Base-by-base conservation (phyloP, 2,329 filamentous ascomycete species). In the Trichoderma polysporum region DNA sequence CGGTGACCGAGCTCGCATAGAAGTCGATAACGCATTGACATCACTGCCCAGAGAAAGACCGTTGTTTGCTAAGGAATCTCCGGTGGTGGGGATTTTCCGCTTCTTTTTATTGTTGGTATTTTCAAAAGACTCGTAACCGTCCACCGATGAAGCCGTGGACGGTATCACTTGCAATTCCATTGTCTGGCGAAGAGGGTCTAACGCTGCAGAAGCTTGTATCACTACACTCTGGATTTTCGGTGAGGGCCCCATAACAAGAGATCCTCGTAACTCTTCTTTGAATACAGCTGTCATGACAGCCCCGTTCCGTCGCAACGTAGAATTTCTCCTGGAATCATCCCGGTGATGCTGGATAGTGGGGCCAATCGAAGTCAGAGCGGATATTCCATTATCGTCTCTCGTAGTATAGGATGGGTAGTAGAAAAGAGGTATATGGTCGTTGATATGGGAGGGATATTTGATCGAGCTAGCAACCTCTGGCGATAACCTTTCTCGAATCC, bases 41-140 rank as follows among this genome's bases (percentile, higher is more conserved):
- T 79, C 78, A 58, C 69, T 71, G 45, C 73, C 74, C 17, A 77
- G 67, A 15, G 69, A 71, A 68, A 85, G 83, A 7, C 76, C 74
- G 2, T 79, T 78, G 59, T 79, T 81, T 22, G 84, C 71, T 3
- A 78, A 86, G 15, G 88, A 83, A 73, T 92, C 91, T 19, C 92
- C 91, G 10, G 92, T 93, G 0, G 93, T 93, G 0, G 95, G 95
- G 41, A 99, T 98, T 80, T 99, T 99, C 72, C 95, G 88, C 79
- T 99, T 98, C 83, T 98, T 99, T 80, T 99, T 99, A 77, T 99
- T 99, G 78, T 97, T 98, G 39, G 93, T 97, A 74, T 98, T 98
- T 79, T 99, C 95, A 74, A 97, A 97, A 7, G 93, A 95, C 78
- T 99, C 95, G 77, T 98, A 98, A 15, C 94, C 93, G 76, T 98